phyloP scores from a whole-genome alignment of 768 basidiomycete species.

The Lanmaoa pseudosensibilis region DNA sequence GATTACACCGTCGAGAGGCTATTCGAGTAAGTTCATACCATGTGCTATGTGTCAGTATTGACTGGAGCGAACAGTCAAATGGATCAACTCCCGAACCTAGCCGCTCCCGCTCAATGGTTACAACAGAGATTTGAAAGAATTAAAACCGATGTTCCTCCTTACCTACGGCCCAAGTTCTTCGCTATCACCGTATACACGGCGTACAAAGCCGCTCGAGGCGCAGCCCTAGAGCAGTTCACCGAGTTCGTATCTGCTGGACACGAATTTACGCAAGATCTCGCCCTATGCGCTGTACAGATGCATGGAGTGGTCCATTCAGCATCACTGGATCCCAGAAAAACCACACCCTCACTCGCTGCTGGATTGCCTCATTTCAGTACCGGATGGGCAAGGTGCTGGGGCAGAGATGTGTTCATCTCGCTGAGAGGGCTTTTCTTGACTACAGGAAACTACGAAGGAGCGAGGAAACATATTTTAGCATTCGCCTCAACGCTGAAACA shows the following conservation, averaged over 20 bases:
- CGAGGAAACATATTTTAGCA: slow-evolving; percentile 86
- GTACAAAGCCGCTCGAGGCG: slow-evolving; percentile 85
- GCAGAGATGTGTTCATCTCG: slow-evolving; percentile 92
- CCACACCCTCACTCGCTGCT: slow-evolving; percentile 85
- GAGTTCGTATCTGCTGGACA: slow-evolving; percentile 86
- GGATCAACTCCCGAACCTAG: slow-evolving; percentile 64
- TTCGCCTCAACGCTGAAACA: slow-evolving; percentile 94
- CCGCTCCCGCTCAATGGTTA: slow-evolving; percentile 78
- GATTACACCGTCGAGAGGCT: slow-evolving; percentile 81
- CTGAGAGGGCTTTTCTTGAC: slow-evolving; percentile 90
- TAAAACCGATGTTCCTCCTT: slow-evolving; percentile 70
- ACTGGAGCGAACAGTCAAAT: slow-evolving; percentile 47
- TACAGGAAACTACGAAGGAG: slow-evolving; percentile 84
- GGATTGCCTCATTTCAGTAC: slow-evolving; percentile 93
- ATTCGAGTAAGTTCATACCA: slow-evolving; percentile 51
- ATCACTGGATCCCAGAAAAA: slow-evolving; percentile 71
- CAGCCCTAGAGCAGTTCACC: slow-evolving; percentile 83
- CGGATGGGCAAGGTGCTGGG: slow-evolving; percentile 97
- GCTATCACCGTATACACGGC: slow-evolving; percentile 87
- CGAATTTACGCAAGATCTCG: slow-evolving; percentile 86
- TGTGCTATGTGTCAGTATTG: slow-evolving; percentile 12
- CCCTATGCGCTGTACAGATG: slow-evolving; percentile 86
- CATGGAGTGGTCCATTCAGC: slow-evolving; percentile 88
- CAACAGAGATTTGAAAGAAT: slow-evolving; percentile 84
- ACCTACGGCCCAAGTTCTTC: slow-evolving; percentile 95